phyloP scores from a whole-genome alignment of 164 flowering plant species.

The Berberis vulgaris region DNA sequence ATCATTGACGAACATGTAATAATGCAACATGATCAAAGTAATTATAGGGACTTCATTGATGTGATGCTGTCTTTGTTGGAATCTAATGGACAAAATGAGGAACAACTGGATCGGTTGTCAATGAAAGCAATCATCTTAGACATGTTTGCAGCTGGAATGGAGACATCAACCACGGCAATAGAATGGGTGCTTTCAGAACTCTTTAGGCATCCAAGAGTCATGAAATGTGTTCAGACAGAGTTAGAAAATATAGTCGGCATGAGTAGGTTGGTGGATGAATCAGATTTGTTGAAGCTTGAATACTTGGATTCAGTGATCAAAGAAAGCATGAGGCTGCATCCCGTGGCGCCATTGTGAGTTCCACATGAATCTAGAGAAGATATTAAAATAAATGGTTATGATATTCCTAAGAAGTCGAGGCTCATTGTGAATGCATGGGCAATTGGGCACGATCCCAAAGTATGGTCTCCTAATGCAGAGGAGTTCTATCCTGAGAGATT shows the following conservation, averaged over 20 bases:
- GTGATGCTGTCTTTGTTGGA: conserved; percentile 6
- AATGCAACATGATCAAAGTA: not conserved
- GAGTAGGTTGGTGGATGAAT: conserved; percentile 11
- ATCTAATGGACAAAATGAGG: not conserved
- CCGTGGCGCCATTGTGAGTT: conserved; percentile 15
- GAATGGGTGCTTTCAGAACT: conserved; percentile 15
- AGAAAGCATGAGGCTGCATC: conserved; percentile 21
- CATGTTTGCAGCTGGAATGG: conserved; percentile 12
- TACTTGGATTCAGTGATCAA: conserved; percentile 18
- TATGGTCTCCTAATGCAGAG: conserved; percentile 10
- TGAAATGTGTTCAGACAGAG: conserved; percentile 1
- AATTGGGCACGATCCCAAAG: conserved; percentile 13
- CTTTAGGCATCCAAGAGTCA: not conserved
- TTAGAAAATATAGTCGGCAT: not conserved
- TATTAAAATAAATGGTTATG: conserved; percentile 12
- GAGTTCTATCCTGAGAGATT: conserved; percentile 8
- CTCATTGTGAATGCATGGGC: conserved; percentile 18
- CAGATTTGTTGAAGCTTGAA: conserved; percentile 5
- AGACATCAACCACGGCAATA: conserved; percentile 11
- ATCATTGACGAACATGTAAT: conserved; percentile 11
- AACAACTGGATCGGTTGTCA: not conserved
- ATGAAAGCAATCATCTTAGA: conserved; percentile 4
- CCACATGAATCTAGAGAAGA: conserved; percentile 18
- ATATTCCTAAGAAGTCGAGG: conserved; percentile 13
- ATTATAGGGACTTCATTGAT: conserved; percentile 7